These are phyloP conservation scores for Tulasnella sp. DNA, from an alignment of 768 basidiomycete species.

Conservation along the genomic window DNA sequence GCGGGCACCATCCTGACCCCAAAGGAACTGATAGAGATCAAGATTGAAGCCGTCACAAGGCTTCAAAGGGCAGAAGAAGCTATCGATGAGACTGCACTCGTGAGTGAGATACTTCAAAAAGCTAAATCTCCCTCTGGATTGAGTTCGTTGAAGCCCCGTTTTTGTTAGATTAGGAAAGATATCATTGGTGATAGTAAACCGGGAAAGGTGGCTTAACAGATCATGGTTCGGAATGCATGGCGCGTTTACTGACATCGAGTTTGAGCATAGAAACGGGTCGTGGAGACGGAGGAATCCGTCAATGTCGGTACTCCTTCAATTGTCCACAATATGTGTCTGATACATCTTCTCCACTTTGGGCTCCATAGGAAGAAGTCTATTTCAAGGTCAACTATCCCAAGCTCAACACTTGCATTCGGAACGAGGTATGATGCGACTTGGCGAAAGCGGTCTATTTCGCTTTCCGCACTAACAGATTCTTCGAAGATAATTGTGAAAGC, in stretches of 20 bases:
- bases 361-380: conserved; percentile 50
- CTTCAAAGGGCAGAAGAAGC: conserved; percentile 62
- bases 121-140: background rate
- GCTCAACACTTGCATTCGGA: conserved; percentile 79
- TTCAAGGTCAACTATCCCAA: conserved; percentile 84
- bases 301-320: conserved; percentile 43
- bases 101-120: conserved; percentile 29
- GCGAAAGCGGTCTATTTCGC: background rate
- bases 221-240: conserved; percentile 24
- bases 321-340: background rate
- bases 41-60: conserved; percentile 50
- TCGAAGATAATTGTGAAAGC: conserved; percentile 65
- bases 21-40: conserved; percentile 64
- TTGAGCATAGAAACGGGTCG: background rate
- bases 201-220: conserved; percentile 18
- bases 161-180: conserved; percentile 11
- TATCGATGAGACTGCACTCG: conserved; percentile 60
- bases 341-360: background rate
- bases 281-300: conserved; percentile 43
- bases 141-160: no score
- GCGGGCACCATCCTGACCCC: conserved; percentile 60
- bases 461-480: conserved; percentile 11
- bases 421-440: conserved; percentile 46
- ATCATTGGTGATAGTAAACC: conserved; percentile 2
- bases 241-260: conserved; percentile 41